These are phyloP conservation scores for Neohortaea acidophila DNA, from an alignment of 495 filamentous ascomycete species.

Conservation along the genomic window DNA sequence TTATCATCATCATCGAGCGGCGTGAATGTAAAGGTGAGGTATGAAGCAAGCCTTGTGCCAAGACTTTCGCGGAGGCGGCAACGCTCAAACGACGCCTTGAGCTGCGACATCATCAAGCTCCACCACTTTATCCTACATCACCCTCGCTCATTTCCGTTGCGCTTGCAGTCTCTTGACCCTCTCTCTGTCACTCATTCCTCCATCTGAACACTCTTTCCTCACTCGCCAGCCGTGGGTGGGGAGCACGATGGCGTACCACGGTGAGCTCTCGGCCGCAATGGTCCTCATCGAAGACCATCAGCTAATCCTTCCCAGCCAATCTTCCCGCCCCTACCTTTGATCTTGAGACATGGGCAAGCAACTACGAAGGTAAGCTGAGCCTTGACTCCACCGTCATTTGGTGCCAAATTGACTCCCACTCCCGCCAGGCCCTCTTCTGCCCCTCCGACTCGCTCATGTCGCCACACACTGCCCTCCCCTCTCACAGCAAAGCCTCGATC, in stretches of 20 bases:
- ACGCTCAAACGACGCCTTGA: too few species aligned
- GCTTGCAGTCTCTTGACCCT: too few species aligned
- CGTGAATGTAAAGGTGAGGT: too few species aligned
- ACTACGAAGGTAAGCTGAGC: slow-evolving; percentile 57
- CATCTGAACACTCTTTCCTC: too few species aligned
- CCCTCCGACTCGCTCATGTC: slow-evolving; percentile 64
- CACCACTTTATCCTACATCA: too few species aligned
- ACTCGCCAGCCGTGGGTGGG: too few species aligned
- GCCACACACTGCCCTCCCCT: slow-evolving; percentile 63
- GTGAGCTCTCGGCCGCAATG: background rate
- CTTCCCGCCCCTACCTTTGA: slow-evolving; percentile 62
- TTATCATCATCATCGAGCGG: too few species aligned
- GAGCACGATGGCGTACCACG: background rate
- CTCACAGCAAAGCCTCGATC: slow-evolving; percentile 63
- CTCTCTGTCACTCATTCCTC: too few species aligned
- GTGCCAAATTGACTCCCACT: background rate
- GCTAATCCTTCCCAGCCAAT: slow-evolving; percentile 29
- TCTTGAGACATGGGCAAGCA: slow-evolving; percentile 78
- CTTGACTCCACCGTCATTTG: background rate
- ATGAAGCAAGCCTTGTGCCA: too few species aligned
- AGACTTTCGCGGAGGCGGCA: too few species aligned
- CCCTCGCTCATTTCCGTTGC: too few species aligned
- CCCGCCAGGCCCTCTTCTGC: slow-evolving; percentile 52
- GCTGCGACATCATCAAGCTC: too few species aligned
- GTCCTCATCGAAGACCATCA: background rate